These are phyloP conservation scores for Trypanosoma cruzi DNA, from an alignment of 208 protist species.

Conservation along the genomic window DNA sequence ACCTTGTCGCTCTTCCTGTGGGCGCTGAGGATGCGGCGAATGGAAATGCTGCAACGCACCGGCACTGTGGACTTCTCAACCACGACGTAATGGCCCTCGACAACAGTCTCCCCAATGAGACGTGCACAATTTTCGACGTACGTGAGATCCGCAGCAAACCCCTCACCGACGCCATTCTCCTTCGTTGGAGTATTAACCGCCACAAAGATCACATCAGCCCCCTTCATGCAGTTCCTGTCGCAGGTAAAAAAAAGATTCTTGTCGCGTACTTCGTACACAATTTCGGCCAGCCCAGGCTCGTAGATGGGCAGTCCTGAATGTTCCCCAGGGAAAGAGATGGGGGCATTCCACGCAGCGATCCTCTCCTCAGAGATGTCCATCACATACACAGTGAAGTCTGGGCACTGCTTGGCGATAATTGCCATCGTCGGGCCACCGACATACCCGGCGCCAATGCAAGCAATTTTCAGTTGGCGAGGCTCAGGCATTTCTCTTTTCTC, in stretches of 20 bases:
- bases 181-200: slow-evolving; percentile 98
- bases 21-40: slow-evolving; percentile 44
- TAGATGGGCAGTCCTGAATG: slow-evolving; percentile 89
- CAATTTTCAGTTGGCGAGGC: slow-evolving; percentile 36
- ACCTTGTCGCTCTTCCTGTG: slow-evolving; percentile 28
- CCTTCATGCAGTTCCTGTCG: slow-evolving; percentile 66
- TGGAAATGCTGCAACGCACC: slow-evolving; percentile 44
- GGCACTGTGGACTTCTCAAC: slow-evolving; percentile 97
- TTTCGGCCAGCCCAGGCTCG: slow-evolving; percentile 95
- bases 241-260: slow-evolving; percentile 97
- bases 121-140: slow-evolving; percentile 89
- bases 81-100: slow-evolving; percentile 80
- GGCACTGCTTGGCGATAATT: slow-evolving; percentile 95
- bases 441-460: slow-evolving; percentile 94
- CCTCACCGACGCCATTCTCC: slow-evolving; percentile 91
- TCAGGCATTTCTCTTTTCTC: not conserved
- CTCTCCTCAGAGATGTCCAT: slow-evolving; percentile 91
- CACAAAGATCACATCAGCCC: slow-evolving; percentile 96
- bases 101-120: slow-evolving; percentile 60
- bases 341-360: slow-evolving; percentile 95
- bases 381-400: slow-evolving; percentile 90
- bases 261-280: slow-evolving; percentile 66
- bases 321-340: slow-evolving; percentile 27
- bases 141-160: slow-evolving; percentile 84
- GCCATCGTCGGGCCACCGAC: slow-evolving; percentile 97